Percentiles rank a stretch among this genome's conserved stretches.
phyloP scores from a whole-genome alignment of 2,329 filamentous ascomycete species.

The Aspergillus clavatus region DNA sequence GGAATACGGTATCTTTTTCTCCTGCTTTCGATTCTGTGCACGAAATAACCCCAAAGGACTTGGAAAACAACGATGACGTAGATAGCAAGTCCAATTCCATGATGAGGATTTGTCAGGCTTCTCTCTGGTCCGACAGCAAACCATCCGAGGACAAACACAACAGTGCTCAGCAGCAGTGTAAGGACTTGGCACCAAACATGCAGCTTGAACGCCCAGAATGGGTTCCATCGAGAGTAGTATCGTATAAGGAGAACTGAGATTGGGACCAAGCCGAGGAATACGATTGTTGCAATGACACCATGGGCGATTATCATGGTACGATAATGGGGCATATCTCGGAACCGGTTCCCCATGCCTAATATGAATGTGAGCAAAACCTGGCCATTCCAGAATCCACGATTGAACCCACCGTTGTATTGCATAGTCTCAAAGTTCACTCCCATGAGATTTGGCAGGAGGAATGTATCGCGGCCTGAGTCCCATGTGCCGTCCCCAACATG shows the following conservation, averaged over 20 bases:
- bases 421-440: slow-evolving; percentile 63
- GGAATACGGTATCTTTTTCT: slow-evolving; percentile 52
- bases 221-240: slow-evolving; percentile 54
- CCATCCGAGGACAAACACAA: slow-evolving; percentile 58
- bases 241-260: slow-evolving; percentile 56
- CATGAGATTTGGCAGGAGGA: slow-evolving; percentile 60
- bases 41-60: slow-evolving; percentile 53
- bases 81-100: slow-evolving; percentile 61
- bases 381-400: background rate
- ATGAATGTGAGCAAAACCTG: slow-evolving; percentile 11
- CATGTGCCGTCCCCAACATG: slow-evolving; percentile 64
- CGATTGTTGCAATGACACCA: slow-evolving; percentile 56
- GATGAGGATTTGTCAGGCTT: slow-evolving; percentile 61
- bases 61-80: slow-evolving; percentile 58
- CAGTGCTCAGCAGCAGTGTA: slow-evolving; percentile 57
- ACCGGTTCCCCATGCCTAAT: slow-evolving; percentile 62
- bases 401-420: slow-evolving; percentile 57
- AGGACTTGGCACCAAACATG: slow-evolving; percentile 62
- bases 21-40: slow-evolving; percentile 51
- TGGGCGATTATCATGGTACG: slow-evolving; percentile 56
- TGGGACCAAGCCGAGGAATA: slow-evolving; percentile 58
- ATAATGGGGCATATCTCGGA: slow-evolving; percentile 55
- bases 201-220: slow-evolving; percentile 52
- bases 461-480: slow-evolving; percentile 58
- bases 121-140: slow-evolving; percentile 59